Base-by-base conservation (phyloP, 176 grass and related monocot genomes). In the Phoenix dactylifera region DNA sequence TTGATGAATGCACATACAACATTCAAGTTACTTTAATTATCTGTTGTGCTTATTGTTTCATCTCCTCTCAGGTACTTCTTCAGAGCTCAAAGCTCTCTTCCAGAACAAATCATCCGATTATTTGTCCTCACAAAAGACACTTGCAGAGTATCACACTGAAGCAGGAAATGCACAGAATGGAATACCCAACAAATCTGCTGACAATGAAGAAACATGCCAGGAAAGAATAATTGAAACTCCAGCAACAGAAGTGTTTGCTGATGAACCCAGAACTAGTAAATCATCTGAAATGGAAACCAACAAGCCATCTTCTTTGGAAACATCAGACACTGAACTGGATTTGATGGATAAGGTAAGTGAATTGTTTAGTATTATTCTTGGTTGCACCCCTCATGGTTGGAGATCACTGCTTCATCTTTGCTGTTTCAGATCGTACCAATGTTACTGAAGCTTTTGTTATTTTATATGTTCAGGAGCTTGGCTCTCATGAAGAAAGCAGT, bases 381-480 rank as follows among this genome's bases (percentile, higher is more conserved):
- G 12, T 59, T 20, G 20, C 22, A 57, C 5, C 20, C 7, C 12
- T 44, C 35, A 44, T 44, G 14, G 35, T 14, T 44, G 35, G 35
- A 44, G 35, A 44, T 9, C 35, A 44, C 10, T 44, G 56, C 49
- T 32, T 5, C 3, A 26, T 54, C 2, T 7, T 17, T 67, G 59
- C 22, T 22, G 49, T 72, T 29, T 1, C 58, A 75, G 26, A 44
- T 44, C 35, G 25, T 17, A 29, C 53, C 10, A 26, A 20, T 51
- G 54, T 55, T 68, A 58, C 66, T 72, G 15, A 57, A 61, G 57
- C 7, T 57, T 72, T 75, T 65, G 26, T 58, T 64, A 61, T 50
- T 30, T 18, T 19, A 28, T 56, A 44, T 56, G 10, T 55, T 44
- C 81, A 85, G 83, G 78, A 90, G 66, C 65, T 85, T 72, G 69